Evolutionary conservation across 306 rosid species (phyloP).

Genomic region (Mimosa pudica): DNA sequence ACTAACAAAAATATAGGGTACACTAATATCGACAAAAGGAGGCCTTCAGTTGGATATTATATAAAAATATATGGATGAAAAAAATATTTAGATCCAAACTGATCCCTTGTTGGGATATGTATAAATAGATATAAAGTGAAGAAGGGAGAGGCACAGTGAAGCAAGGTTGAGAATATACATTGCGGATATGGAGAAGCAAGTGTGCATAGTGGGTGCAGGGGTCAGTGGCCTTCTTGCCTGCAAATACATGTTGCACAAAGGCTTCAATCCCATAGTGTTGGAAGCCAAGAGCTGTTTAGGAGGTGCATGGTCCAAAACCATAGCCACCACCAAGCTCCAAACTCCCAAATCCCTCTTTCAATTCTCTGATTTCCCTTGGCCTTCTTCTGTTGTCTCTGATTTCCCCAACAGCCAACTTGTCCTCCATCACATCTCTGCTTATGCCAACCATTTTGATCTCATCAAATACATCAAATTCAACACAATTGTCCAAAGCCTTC

Average conservation of each 20-base stretch:
- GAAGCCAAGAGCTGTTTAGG: constrained; percentile 54
- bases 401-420: constrained; percentile 52
- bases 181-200: constrained; percentile 38
- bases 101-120: no score
- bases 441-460: constrained; percentile 57
- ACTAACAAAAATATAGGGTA: no score
- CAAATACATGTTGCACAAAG: constrained; percentile 56
- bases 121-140: no score
- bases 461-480: constrained; percentile 50
- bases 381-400: constrained; percentile 47
- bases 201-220: constrained; percentile 64
- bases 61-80: no score
- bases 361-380: constrained; percentile 77
- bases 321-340: constrained; percentile 57
- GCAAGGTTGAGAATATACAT: no score
- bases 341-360: constrained; percentile 50
- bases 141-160: no score
- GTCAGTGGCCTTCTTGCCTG: constrained; percentile 73
- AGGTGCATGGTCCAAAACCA: constrained; percentile 62
- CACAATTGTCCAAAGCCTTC: constrained; percentile 40
- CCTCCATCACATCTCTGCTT: constrained; percentile 39
- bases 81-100: no score
- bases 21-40: no score
- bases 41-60: no score
- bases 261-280: constrained; percentile 55